Evolutionary conservation across 2,329 filamentous ascomycete genomes (phyloP), one percentile per base, ranked within the genome.

Genomic region (Gnomoniopsis smithogilvyi): DNA sequence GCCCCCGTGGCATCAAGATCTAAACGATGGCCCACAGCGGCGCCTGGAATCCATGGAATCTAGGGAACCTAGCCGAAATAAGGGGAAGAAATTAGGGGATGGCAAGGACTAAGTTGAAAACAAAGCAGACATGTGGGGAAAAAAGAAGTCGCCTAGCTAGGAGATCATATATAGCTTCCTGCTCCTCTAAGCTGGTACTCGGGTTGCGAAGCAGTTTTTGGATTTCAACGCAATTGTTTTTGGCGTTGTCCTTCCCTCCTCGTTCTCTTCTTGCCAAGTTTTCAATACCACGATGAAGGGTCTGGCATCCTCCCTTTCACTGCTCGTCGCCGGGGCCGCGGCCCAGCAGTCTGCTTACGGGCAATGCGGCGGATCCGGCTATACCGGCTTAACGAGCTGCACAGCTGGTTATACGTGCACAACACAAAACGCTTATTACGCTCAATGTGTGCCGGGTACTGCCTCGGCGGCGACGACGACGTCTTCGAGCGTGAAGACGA

Each of bases 341-440:
- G 61, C 50, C 14, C 61, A 63, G 49, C 58, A 63, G 55, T 56
- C 61, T 17, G 71, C 66, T 15, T 70, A 61, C 48, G 56, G 60
- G 41, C 64, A 64, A 12, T 63, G 64, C 34, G 61, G 62, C 19
- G 60, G 64, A 22, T 60, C 63, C 36, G 62, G 64, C 24, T 67
- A 45, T 24, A 59, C 62, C 17, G 67, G 67, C 14, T 26, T 36
- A 26, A 67, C 62, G 33, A 61, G 43, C 43, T 69, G 67, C 59
- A 62, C 63, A 34, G 48, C 56, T 26, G 64, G 64, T 15, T 63
- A 52, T 38, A 53, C 52, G 34, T 69, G 67, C 61, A 51, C 43
- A 6, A 59, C 58, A 14, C 54, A 58, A 17, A 67, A 66, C 59
- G 60, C 63, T n/a, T 69, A 66, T 58, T 68, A 68, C 54, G 61